Conservation (phyloP, 768 basidiomycete genomes). For the Leccinum subgranulosum region DNA sequence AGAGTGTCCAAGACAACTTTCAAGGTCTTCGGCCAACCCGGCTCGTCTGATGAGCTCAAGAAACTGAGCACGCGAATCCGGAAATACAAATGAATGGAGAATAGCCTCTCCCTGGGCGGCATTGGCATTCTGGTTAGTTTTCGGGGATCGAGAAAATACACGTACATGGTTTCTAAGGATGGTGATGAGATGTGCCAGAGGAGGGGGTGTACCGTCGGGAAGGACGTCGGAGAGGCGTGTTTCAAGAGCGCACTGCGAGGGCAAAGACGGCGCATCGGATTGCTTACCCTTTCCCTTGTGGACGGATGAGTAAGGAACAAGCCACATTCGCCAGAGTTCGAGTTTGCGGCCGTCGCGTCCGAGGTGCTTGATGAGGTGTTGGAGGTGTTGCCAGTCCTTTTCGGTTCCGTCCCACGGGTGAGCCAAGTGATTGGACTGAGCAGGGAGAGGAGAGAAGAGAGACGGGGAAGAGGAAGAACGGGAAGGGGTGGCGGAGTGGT, state of each 20-base stretch:
- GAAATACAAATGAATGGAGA: constrained; percentile 62
- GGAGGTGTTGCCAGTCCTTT: constrained; percentile 61
- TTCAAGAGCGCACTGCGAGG: constrained; percentile 7
- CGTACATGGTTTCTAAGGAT: constrained; percentile 62
- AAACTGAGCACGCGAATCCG: constrained; percentile 71
- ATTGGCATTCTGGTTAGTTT: constrained; percentile 9
- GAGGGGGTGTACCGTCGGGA: constrained; percentile 19
- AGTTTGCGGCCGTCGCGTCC: constrained; percentile 70
- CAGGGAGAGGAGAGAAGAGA: constrained; percentile 14
- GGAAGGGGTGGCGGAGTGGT: background rate
- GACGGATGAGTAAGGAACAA: constrained; percentile 38
- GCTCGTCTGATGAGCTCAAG: constrained; percentile 50
- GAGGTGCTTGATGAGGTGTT: constrained; percentile 46
- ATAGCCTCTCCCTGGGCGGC: constrained; percentile 50
- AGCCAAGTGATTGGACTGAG: constrained; percentile 21
- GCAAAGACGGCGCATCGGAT: constrained; percentile 30
- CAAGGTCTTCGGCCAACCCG: constrained; percentile 37
- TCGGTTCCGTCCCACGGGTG: constrained; percentile 57
- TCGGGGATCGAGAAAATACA: constrained; percentile 9
- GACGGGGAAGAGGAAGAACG: constrained; percentile 12
- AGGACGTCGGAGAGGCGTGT: constrained; percentile 8
- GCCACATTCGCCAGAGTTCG: constrained; percentile 75
- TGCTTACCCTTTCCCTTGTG: constrained; percentile 41
- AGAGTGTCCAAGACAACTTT: constrained; percentile 19
- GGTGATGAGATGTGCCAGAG: constrained; percentile 43